phyloP scores from a whole-genome alignment of 2,329 filamentous ascomycete species.

The Sclerotinia borealis region DNA sequence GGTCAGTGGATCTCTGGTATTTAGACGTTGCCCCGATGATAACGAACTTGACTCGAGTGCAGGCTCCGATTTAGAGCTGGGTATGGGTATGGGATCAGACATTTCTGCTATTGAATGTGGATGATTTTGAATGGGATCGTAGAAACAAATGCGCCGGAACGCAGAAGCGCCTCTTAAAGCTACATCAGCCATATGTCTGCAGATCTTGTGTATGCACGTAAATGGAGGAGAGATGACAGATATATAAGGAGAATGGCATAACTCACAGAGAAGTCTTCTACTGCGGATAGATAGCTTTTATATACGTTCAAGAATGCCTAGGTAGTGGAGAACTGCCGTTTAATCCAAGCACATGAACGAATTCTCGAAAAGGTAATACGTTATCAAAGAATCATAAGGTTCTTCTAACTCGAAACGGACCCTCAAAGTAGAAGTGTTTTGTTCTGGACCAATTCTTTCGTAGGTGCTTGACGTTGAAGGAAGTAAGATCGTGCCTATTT shows the following conservation, averaged over 20 bases:
- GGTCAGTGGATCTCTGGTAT: conserved; percentile 33
- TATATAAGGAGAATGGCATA: not conserved
- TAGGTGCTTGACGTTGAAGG: conserved; percentile 4
- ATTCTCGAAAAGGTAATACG: not conserved
- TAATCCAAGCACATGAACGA: conserved; percentile 16
- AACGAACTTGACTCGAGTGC: conserved; percentile 19
- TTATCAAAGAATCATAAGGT: conserved; percentile 10
- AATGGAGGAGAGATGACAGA: not conserved
- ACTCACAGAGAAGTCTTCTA: not conserved
- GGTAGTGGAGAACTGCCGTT: not conserved
- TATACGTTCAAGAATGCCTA: not conserved
- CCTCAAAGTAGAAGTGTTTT: conserved; percentile 14
- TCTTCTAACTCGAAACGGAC: conserved; percentile 4
- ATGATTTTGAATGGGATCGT: conserved; percentile 35
- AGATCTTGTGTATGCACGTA: conserved; percentile 16
- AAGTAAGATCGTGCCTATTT: conserved; percentile 11
- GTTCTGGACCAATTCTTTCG: conserved; percentile 1
- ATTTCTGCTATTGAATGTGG: conserved; percentile 39
- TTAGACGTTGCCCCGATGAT: conserved; percentile 21
- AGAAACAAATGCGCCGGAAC: conserved; percentile 38
- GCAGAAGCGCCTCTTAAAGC: conserved; percentile 38
- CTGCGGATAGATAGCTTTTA: not conserved
- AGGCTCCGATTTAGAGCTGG: conserved; percentile 24
- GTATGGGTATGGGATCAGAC: conserved; percentile 38
- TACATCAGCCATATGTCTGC: conserved; percentile 36